Percentiles rank a stretch among this genome's conserved stretches.
These are phyloP conservation scores for Mycena galericulata DNA, from an alignment of 768 basidiomycete species.

Conservation along the genomic window DNA sequence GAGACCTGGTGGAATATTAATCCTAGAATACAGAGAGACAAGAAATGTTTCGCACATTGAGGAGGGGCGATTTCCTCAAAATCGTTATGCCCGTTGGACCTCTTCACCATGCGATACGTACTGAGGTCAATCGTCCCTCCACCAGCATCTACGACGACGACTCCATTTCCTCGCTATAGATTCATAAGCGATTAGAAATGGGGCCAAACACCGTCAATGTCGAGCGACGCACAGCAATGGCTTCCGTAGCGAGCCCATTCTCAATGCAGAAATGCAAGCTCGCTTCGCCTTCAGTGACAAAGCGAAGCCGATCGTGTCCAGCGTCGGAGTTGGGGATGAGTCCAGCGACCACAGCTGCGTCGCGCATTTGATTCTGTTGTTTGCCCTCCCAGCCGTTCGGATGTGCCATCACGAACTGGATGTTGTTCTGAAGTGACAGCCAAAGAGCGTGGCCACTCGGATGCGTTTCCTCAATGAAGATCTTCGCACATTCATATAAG, in stretches of 20 bases:
- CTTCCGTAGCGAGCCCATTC: conserved; percentile 50
- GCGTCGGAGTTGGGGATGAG: conserved; percentile 52
- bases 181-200: conserved; percentile 8
- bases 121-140: conserved; percentile 73
- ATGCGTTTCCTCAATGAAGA: conserved; percentile 57
- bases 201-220: conserved; percentile 20
- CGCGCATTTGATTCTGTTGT: conserved; percentile 63
- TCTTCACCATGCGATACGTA: conserved; percentile 56
- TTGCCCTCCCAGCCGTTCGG: conserved; percentile 69
- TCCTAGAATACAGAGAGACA: background rate
- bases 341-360: conserved; percentile 59
- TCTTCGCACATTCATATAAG: conserved; percentile 51
- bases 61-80: conserved; percentile 64
- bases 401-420: conserved; percentile 64
- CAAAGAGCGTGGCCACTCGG: conserved; percentile 52
- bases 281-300: conserved; percentile 70
- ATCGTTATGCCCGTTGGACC: conserved; percentile 39
- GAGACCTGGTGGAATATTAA: conserved; percentile 49
- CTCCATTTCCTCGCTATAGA: conserved; percentile 44
- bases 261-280: conserved; percentile 63
- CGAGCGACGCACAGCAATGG: conserved; percentile 35
- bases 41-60: conserved; percentile 50
- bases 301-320: conserved; percentile 54
- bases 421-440: conserved; percentile 51
- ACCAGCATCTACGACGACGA: conserved; percentile 65